Evolutionary conservation across 805 yeast species (phyloP).

Genomic region (Phaffomyces antillensis): DNA sequence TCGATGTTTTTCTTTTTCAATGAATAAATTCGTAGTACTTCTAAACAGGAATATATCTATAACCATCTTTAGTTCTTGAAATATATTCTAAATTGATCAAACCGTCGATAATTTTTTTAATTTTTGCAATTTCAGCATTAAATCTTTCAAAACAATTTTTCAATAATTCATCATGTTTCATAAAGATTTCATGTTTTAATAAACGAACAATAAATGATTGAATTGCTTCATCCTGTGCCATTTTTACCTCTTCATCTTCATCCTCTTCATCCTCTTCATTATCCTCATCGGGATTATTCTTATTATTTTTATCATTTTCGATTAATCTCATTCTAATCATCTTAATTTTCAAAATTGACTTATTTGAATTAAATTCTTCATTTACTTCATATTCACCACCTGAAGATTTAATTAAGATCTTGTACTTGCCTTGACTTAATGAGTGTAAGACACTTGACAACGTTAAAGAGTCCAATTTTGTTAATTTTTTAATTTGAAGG

Average conservation of each 20-base stretch:
- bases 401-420: constrained; percentile 10
- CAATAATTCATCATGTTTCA: constrained; percentile 12
- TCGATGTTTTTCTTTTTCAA: neutral
- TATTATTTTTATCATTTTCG: no score
- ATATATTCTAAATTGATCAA: constrained; percentile 5
- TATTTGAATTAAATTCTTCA: constrained; percentile 13
- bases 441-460: constrained; percentile 18
- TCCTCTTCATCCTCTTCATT: constrained; percentile 4
- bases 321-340: constrained; percentile 14
- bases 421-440: constrained; percentile 16
- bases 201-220: constrained; percentile 17
- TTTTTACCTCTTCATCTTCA: constrained; percentile 1
- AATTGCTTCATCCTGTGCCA: constrained; percentile 8
- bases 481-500: constrained; percentile 7
- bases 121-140: constrained; percentile 1
- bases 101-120: constrained; percentile 10
- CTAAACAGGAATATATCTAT: constrained; percentile 14
- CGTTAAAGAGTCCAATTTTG: constrained; percentile 11
- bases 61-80: constrained; percentile 5
- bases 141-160: constrained; percentile 6
- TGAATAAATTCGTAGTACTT: no score
- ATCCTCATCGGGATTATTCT: constrained; percentile 4
- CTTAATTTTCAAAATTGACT: constrained; percentile 10
- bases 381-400: constrained; percentile 11
- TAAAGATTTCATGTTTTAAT: constrained; percentile 10